Base-by-base conservation (phyloP, 805 yeast species). In the Saccharomyces mikatae region DNA sequence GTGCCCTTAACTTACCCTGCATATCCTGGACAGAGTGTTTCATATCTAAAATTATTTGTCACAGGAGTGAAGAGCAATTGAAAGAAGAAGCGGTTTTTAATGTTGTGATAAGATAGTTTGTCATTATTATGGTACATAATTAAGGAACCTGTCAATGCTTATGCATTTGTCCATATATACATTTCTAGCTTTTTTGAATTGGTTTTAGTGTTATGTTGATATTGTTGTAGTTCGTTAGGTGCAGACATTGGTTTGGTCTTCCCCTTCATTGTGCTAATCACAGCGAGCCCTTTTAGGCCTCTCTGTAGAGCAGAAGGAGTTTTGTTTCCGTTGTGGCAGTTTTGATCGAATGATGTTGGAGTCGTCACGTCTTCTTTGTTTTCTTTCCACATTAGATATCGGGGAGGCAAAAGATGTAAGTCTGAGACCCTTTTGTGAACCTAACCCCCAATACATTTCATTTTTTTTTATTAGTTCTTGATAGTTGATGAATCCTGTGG, bases 401-500 rank as follows among this genome's bases (percentile, higher is more conserved):
- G 41, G 41, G 36, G 41, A 14, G 22, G 44, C 44, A 36, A 17
- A 17, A 2, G 44, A 36, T 11, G 44, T 36, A 17, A 17, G 44
- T 36, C 9, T 36, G 44, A 17, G 44, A 36, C 44, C 44, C 44
- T 36, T 36, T 17, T 36, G 44, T 2, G 44, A 52, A 27, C 29
- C 26, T 8, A 36, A 6, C 10, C 61, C 62, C 63, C 61, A 57
- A 41, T 47, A 49, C 49, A 55, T 52, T 48, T 59, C 60, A 46
- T 58, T 57, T 11, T 62, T 53, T 47, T 59, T 60, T 9, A 65
- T 58, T 11, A 52, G 44, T 50, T 67, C 67, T 27, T 59, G 58
- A 46, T 61, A 67, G n/a, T 55, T 60, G 6, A 60, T 47, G 10
- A 67, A 47, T 2, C 66, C 64, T 46, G 59, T 55, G 52, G 62